These are phyloP conservation scores for Colletotrichum sp. DNA, from an alignment of 2,329 filamentous ascomycete genomes.

Conservation along the genomic window DNA sequence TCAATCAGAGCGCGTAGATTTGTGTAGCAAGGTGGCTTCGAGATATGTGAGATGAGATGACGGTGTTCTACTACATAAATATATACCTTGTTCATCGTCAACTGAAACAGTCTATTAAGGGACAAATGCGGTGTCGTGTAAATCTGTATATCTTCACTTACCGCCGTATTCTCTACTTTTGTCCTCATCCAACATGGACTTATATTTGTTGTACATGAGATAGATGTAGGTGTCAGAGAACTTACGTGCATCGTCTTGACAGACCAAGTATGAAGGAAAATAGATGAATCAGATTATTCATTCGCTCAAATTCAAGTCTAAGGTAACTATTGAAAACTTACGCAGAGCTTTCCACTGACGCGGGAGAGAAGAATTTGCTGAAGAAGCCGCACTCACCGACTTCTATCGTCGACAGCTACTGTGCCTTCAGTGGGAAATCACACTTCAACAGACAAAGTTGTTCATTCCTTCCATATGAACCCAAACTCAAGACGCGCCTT, in stretches of 20 bases:
- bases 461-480: background rate
- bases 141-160: background rate
- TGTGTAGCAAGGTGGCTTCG: background rate
- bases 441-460: background rate
- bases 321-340: background rate
- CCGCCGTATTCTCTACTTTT: fast-evolving
- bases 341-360: background rate
- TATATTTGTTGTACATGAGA: background rate
- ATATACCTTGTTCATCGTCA: background rate
- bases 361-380: background rate
- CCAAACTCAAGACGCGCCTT: background rate
- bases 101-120: background rate
- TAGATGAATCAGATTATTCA: too few relatives aligned
- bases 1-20: background rate
- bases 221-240: background rate
- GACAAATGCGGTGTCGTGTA: fast-evolving
- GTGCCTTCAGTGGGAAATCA: background rate
- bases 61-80: background rate
- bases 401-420: too few relatives aligned
- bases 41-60: background rate
- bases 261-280: fast-evolving
- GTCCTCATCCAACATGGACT: background rate
- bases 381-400: too few relatives aligned
- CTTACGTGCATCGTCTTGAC: fast-evolving
- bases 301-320: too few relatives aligned